These are phyloP conservation scores for Pythium aristosporum DNA, from an alignment of 352 stramenopile genomes.

Conservation along the genomic window DNA sequence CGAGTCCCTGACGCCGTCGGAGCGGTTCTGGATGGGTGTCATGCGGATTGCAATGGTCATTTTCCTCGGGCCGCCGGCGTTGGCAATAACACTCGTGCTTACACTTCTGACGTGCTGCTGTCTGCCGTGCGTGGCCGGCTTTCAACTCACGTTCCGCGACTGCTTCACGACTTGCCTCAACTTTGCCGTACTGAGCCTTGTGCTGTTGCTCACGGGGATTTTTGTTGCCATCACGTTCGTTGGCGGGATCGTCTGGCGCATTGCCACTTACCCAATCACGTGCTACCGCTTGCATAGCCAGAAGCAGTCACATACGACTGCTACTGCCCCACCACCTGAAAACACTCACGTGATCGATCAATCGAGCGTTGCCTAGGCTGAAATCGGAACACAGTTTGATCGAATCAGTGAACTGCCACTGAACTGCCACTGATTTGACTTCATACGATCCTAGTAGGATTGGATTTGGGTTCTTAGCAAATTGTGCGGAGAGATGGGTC, in stretches of 20 bases:
- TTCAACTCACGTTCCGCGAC: conserved; percentile 45
- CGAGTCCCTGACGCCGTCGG: conserved; percentile 39
- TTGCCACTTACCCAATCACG: background rate
- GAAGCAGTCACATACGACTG: background rate
- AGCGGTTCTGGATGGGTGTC: conserved; percentile 37
- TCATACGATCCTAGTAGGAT: too few species aligned
- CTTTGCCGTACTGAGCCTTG: conserved; percentile 11
- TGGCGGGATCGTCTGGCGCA: background rate
- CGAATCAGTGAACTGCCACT: background rate
- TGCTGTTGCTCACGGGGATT: conserved; percentile 10
- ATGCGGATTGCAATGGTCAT: conserved; percentile 60
- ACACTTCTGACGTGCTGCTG: conserved; percentile 66
- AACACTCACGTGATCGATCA: background rate
- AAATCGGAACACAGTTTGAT: background rate
- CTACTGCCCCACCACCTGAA: background rate
- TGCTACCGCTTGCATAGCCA: background rate
- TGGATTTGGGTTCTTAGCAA: too few species aligned
- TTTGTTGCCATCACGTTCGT: conserved; percentile 9
- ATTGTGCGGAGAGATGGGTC: too few species aligned
- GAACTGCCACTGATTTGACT: background rate
- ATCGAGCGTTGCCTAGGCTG: background rate
- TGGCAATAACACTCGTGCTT: conserved; percentile 57
- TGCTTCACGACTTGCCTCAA: conserved; percentile 70
- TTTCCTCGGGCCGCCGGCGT: conserved; percentile 59
- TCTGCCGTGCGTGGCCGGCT: conserved; percentile 48